Conservation (phyloP, 768 basidiomycete genomes). For the Serendipita indica region DNA sequence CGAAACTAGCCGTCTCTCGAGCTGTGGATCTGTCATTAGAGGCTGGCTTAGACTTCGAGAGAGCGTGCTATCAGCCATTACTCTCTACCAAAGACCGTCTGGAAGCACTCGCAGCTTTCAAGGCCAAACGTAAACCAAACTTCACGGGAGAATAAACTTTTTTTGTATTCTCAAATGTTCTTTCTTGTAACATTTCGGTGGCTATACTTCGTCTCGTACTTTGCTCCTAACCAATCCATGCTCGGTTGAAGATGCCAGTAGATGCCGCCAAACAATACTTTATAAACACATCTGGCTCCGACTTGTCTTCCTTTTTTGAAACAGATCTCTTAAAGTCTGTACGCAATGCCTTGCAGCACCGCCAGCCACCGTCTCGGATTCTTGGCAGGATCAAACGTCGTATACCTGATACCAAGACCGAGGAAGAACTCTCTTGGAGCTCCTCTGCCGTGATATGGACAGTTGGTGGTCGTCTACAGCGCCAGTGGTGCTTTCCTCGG, state of each 20-base stretch:
- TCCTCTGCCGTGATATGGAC: slow-evolving; percentile 45
- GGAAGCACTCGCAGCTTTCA: slow-evolving; percentile 79
- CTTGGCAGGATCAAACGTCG: slow-evolving; percentile 6
- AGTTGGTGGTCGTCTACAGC: slow-evolving; percentile 49
- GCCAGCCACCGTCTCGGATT: neutral
- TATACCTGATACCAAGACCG: slow-evolving; percentile 18
- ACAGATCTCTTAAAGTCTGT: slow-evolving; percentile 12
- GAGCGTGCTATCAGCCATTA: slow-evolving; percentile 68
- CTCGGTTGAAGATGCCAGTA: neutral
- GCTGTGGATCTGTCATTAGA: slow-evolving; percentile 69
- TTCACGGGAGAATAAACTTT: slow-evolving; percentile 63
- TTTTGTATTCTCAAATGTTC: neutral
- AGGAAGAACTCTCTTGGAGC: slow-evolving; percentile 60
- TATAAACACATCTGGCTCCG: neutral
- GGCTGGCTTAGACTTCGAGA: slow-evolving; percentile 84
- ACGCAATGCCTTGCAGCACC: slow-evolving; percentile 13
- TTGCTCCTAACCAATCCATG: neutral
- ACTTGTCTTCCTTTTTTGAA: neutral
- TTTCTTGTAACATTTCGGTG: neutral
- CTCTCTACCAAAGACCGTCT: slow-evolving; percentile 58
- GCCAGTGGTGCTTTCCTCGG: slow-evolving; percentile 59
- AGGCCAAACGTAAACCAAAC: slow-evolving; percentile 60
- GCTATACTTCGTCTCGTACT: neutral
- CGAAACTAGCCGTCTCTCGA: slow-evolving; percentile 71
- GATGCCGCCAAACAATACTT: neutral